A percentile compares a stretch with the other conserved stretches of the same genome.
phyloP scores from a whole-genome alignment of 495 filamentous ascomycete genomes.

The Massariosphaeria phaeospora region DNA sequence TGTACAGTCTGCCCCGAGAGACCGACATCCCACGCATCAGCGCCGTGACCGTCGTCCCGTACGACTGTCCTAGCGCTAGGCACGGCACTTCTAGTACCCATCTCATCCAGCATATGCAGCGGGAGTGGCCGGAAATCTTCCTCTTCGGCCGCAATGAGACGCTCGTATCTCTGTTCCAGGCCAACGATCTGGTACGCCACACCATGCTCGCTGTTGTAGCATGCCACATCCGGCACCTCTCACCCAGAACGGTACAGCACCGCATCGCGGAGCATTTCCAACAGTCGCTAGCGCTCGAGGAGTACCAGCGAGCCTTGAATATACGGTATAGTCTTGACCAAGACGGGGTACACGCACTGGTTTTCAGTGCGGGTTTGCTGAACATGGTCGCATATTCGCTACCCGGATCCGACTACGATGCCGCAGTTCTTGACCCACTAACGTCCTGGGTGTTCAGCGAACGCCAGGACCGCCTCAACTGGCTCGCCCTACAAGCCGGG shows the following conservation, averaged over 20 bases:
- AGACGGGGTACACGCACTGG: background rate
- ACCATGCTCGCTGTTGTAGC: constrained; percentile 9
- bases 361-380: background rate
- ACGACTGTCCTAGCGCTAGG: background rate
- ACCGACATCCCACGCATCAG: background rate
- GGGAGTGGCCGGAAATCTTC: constrained; percentile 2
- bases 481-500: constrained; percentile 11
- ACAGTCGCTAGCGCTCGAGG: constrained; percentile 1
- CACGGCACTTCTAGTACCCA: constrained; percentile 4
- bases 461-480: background rate
- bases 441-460: constrained; percentile 11
- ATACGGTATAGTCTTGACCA: background rate
- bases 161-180: background rate
- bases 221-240: constrained; percentile 9
- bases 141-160: background rate
- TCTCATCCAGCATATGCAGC: constrained; percentile 1
- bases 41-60: background rate
- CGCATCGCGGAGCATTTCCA: constrained; percentile 8
- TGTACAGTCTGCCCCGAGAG: background rate
- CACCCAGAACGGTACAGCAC: constrained; percentile 4
- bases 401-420: background rate
- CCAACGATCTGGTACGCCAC: constrained; percentile 3
- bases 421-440: background rate
- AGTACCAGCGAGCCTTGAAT: background rate
- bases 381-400: constrained; percentile 11